Base-by-base conservation (phyloP, 345 rosid genomes). In the Brassica rapa region DNA sequence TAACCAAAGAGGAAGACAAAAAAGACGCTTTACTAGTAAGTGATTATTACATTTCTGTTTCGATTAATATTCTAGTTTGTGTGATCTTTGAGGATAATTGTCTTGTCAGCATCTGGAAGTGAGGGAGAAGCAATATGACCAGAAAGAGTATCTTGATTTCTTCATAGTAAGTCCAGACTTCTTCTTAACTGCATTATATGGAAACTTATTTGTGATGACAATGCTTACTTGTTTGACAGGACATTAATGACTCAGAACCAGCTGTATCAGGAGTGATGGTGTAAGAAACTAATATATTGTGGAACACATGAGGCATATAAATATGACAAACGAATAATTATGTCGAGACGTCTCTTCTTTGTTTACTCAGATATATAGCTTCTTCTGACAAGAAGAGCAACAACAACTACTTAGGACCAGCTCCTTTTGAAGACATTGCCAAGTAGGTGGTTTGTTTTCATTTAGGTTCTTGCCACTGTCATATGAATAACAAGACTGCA, bases 41-140 rank as follows among this genome's bases (percentile, higher is more conserved):
- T 62, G 10, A 29, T 37, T 51, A 3, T 63, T 19, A 6, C 43
- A 24, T 67, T 70, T 61, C 11, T 62, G 32, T 67, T 62, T 68
- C 62, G 56, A 59, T 29, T 51, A 51, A 37, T 68, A 4, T 12
- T 35, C 4, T 32, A 27, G 27, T 25, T 39, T 24, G 14, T 24
- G 5, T 62, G 4, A 62, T 67, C 24, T 59, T 30, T 21, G 19
- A 8, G 64, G 27, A 70, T 5, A 19, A 16, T 73, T 39, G 9
- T 56, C 14, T 69, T 64, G 25, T 49, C 83, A 94, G 96, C 62
- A 92, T 79, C 78, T 94, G 35, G 97, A 92, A 89, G 96, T 94
- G 29, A 72, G 96, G 71, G 97, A 94, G 84, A 91, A 94, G 84
- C 98, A 94, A 74, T 91, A 94, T 70, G 96, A 94, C 81, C 71